Percentiles rank a stretch among this genome's conserved stretches.
phyloP scores from a whole-genome alignment of 2,329 filamentous ascomycete genomes.

The Ceratocystis diversiconidia region DNA sequence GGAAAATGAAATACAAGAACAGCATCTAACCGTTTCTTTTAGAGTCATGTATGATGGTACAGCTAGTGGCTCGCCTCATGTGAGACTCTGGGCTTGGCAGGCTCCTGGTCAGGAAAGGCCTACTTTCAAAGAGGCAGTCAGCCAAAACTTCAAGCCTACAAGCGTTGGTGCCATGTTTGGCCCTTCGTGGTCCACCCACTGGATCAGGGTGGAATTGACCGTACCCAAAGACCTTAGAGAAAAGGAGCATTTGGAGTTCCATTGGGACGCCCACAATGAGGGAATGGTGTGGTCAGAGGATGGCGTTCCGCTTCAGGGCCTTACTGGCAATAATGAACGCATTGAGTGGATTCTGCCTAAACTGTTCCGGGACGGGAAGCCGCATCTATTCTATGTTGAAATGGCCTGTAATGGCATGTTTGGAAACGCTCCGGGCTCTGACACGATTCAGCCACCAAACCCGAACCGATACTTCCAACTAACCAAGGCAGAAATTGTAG shows the following conservation, averaged over 20 bases:
- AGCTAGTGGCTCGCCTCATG: constrained; percentile 54
- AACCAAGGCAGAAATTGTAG: constrained; percentile 67
- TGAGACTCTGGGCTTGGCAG: constrained; percentile 76
- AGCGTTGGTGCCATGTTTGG: constrained; percentile 69
- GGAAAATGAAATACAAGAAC: neutral
- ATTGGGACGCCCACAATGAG: constrained; percentile 92
- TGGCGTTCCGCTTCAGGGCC: constrained; percentile 77
- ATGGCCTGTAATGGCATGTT: constrained; percentile 99
- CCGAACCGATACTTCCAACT: constrained; percentile 73
- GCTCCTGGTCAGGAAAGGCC: constrained; percentile 68
- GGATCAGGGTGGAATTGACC: constrained; percentile 75
- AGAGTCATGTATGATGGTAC: constrained; percentile 60
- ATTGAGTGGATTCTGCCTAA: constrained; percentile 83
- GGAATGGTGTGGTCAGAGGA: constrained; percentile 87
- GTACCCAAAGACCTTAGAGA: constrained; percentile 58
- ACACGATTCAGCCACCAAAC: constrained; percentile 75
- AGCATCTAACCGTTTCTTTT: constrained; percentile 7
- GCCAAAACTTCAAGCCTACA: constrained; percentile 48
- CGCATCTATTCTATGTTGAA: constrained; percentile 86
- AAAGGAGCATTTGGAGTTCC: constrained; percentile 78
- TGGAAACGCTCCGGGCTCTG: constrained; percentile 72
- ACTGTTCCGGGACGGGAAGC: constrained; percentile 66
- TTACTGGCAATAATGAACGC: constrained; percentile 80
- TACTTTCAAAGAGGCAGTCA: constrained; percentile 53
- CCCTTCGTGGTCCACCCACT: constrained; percentile 94